Evolutionary conservation across 306 rosid genomes (phyloP).

Genomic region (Quillaja saponaria): DNA sequence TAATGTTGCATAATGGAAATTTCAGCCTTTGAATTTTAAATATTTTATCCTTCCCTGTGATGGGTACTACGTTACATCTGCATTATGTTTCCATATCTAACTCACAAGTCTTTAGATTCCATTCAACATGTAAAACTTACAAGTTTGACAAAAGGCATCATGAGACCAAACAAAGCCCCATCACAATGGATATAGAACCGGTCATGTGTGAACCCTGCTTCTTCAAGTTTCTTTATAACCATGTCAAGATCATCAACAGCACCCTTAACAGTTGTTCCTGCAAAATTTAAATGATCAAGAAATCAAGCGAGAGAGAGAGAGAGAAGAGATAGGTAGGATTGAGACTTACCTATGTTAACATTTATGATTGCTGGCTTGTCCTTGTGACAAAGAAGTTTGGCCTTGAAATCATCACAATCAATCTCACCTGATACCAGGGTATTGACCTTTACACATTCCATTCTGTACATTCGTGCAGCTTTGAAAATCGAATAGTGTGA

Average conservation of each 20-base stretch:
- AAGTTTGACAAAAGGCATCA: slow-evolving; percentile 63
- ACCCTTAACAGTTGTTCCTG: slow-evolving; percentile 65
- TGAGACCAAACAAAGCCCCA: slow-evolving; percentile 65
- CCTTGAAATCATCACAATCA: slow-evolving; percentile 55
- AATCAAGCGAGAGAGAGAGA: not conserved
- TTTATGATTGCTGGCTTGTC: slow-evolving; percentile 64
- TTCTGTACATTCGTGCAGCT: slow-evolving; percentile 58
- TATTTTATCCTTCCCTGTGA: not conserved
- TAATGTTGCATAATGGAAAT: slow-evolving; percentile 15
- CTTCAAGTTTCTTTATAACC: slow-evolving; percentile 56
- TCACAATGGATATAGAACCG: slow-evolving; percentile 57
- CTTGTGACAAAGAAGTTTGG: slow-evolving; percentile 44
- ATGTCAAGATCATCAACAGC: slow-evolving; percentile 66
- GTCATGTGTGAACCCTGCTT: slow-evolving; percentile 52
- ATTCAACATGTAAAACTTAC: slow-evolving; percentile 32
- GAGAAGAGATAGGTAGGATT: not conserved
- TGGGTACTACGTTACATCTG: not conserved
- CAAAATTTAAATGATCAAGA: slow-evolving; percentile 15
- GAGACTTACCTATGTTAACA: slow-evolving; percentile 52
- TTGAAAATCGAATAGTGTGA: slow-evolving; percentile 52
- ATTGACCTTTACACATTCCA: slow-evolving; percentile 51
- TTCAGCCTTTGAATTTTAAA: slow-evolving; percentile 7
- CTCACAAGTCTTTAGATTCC: not conserved
- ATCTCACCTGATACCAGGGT: slow-evolving; percentile 54
- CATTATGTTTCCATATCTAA: not conserved